These are phyloP conservation scores for Starmerella scarabaei DNA, from an alignment of 805 yeast genomes.

Conservation along the genomic window DNA sequence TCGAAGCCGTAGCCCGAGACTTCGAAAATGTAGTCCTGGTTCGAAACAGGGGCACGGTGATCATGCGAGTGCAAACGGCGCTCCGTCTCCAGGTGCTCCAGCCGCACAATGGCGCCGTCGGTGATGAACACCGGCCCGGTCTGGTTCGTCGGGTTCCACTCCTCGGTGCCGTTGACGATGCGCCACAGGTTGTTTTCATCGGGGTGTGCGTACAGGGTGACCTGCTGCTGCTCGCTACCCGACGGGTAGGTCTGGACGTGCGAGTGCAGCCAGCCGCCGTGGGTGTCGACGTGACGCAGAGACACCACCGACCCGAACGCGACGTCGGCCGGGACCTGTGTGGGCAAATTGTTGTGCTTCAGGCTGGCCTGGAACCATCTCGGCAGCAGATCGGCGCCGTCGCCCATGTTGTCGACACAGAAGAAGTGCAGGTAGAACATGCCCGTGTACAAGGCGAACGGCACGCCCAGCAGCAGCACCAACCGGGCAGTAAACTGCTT, in stretches of 20 bases:
- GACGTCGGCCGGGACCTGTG: constrained; percentile 47
- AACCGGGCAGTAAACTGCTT: constrained; percentile 34
- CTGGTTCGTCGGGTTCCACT: constrained; percentile 20
- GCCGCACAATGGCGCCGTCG: constrained; percentile 45
- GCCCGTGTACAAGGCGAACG: constrained; percentile 44
- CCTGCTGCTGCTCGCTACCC: constrained; percentile 67
- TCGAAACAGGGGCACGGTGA: constrained; percentile 74
- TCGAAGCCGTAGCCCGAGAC: constrained; percentile 60
- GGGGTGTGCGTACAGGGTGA: constrained; percentile 52
- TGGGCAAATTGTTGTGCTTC: constrained; percentile 31
- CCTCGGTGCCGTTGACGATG: constrained; percentile 36
- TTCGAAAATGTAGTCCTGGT: constrained; percentile 79
- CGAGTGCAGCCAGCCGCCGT: constrained; percentile 74
- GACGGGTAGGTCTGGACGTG: constrained; percentile 49
- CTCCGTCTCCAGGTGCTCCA: constrained; percentile 60
- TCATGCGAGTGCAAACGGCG: constrained; percentile 59
- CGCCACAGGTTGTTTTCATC: constrained; percentile 67
- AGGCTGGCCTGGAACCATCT: constrained; percentile 56
- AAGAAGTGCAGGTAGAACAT: constrained; percentile 47
- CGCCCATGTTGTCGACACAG: constrained; percentile 35
- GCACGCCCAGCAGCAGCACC: constrained; percentile 38
- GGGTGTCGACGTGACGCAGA: constrained; percentile 52
- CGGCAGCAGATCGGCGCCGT: constrained; percentile 49
- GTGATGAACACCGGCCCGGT: constrained; percentile 35
- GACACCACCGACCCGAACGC: constrained; percentile 60